Evolutionary conservation across 1,139 yeast species (phyloP).

Genomic region (Sporopachydermia cereana): DNA sequence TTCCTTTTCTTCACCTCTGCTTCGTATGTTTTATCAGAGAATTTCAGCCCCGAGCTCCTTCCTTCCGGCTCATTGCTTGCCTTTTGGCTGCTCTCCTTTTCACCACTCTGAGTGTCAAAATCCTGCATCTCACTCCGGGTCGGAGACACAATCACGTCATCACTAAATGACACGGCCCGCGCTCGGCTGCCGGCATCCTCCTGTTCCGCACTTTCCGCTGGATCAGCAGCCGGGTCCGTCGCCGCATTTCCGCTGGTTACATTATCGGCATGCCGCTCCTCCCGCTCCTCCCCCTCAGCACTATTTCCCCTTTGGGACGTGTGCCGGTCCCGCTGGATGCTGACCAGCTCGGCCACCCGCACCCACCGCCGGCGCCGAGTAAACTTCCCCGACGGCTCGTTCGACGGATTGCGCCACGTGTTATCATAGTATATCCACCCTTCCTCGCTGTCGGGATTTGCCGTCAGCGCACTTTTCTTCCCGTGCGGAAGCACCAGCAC

Average conservation of each 20-base stretch:
- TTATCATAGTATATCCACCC: constrained; percentile 86
- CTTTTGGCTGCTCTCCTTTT: not conserved
- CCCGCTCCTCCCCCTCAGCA: no score
- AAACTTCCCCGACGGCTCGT: constrained; percentile 76
- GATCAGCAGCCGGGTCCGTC: no score
- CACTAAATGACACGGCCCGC: no score
- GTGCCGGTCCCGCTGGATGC: not conserved
- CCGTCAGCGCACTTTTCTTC: constrained; percentile 54
- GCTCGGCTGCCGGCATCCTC: no score
- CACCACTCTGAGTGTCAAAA: not conserved
- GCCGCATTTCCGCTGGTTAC: no score
- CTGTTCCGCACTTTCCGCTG: no score
- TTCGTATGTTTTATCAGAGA: constrained; percentile 1
- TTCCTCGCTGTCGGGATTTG: constrained; percentile 69
- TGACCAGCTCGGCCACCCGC: constrained; percentile 77
- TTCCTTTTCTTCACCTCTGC: constrained; percentile 1
- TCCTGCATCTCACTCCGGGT: not conserved
- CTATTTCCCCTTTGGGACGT: not conserved
- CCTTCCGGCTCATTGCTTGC: no score
- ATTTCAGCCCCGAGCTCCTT: not conserved
- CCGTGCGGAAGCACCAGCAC: constrained; percentile 59
- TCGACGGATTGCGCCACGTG: constrained; percentile 82
- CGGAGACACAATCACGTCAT: not conserved
- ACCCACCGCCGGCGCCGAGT: constrained; percentile 95
- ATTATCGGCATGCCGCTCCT: no score